Evolutionary conservation across 1,284 basidiomycete genomes (phyloP), one percentile per base, ranked within the genome.

Genomic region (Schizophyllum commune): DNA sequence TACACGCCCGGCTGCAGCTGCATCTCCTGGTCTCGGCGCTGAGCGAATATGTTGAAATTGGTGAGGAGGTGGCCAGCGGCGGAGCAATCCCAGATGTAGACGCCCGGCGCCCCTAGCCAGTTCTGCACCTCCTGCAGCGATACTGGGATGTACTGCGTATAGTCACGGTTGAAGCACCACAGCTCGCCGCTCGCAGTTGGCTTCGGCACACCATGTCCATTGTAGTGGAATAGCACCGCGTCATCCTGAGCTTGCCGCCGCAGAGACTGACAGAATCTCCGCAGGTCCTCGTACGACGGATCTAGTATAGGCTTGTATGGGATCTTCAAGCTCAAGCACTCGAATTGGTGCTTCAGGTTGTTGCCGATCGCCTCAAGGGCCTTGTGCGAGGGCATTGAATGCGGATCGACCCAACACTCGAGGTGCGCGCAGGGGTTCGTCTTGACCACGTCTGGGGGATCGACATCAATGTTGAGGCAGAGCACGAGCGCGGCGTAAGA

Each of bases 41-140:
- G 86, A 1, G 94, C 94, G 66, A 95, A 92, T 63, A 83, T 84
- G 71, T 91, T 91, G 74, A 97, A 98, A 74, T 97, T 98, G 65
- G 85, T 84, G 55, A 99, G 80, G 57, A 99, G 88, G 72, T 98
- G 89, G 0, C 96, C 96, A 0, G 97, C 96, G 7, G 94, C 91
- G 13, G 95, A 97, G 71, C 96, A 98, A 71, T 99, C 96, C 96
- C 96, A 99, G 60, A 99, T 94, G 71, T 96, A 99, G 60, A 99
- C 94, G 60, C 93, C 96, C 0, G 97, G 96, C 2, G 94, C 94
- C 4, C 92, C 92, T 1, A 96, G 76, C 94, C 94, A 97, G 53
- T 82, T 85, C 72, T 97, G 95, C 11, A 98, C 80, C 68, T 98
- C 96, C 72, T 92, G 92, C 55, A 98, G 79, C 6, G 94, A 96